Percentiles rank a stretch among this genome's conserved stretches.
Conservation (phyloP, 176 grass and related monocot species). For the Ampelocalamus luodianensis region DNA sequence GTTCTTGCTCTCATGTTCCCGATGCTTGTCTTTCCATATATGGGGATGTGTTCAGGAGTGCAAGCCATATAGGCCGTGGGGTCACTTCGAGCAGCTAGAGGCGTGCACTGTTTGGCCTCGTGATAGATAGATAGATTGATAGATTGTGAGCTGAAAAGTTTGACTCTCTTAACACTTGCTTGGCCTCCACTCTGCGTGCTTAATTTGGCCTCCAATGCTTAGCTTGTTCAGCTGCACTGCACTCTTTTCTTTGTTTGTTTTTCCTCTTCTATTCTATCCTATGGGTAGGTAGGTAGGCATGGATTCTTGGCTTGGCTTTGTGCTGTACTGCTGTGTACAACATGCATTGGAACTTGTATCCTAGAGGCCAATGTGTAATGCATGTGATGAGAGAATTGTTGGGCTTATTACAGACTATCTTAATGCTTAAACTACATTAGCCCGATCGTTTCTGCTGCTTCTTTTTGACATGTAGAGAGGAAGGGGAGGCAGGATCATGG, state of each 20-base stretch:
- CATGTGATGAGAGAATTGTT: slow-evolving; percentile 55
- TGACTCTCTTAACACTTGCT: slow-evolving; percentile 44
- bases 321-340: slow-evolving; percentile 40
- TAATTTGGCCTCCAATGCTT: slow-evolving; percentile 45
- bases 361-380: slow-evolving; percentile 55
- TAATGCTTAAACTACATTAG: slow-evolving; percentile 38
- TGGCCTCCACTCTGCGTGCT: slow-evolving; percentile 47
- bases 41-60: slow-evolving; percentile 50
- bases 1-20: slow-evolving; percentile 47
- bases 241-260: slow-evolving; percentile 6
- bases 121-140: slow-evolving; percentile 23
- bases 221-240: neutral
- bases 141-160: slow-evolving; percentile 50
- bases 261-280: slow-evolving; percentile 47
- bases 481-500: slow-evolving; percentile 36
- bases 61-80: slow-evolving; percentile 37
- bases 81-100: slow-evolving; percentile 47
- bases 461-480: slow-evolving; percentile 37
- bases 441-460: slow-evolving; percentile 22
- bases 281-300: slow-evolving; percentile 48
- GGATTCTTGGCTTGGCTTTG: slow-evolving; percentile 39
- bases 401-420: slow-evolving; percentile 38
- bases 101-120: slow-evolving; percentile 53
- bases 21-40: slow-evolving; percentile 49
- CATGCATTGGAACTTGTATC: slow-evolving; percentile 61